These are phyloP conservation scores for Viola odorata DNA, from an alignment of 345 rosid genomes.

Conservation along the genomic window DNA sequence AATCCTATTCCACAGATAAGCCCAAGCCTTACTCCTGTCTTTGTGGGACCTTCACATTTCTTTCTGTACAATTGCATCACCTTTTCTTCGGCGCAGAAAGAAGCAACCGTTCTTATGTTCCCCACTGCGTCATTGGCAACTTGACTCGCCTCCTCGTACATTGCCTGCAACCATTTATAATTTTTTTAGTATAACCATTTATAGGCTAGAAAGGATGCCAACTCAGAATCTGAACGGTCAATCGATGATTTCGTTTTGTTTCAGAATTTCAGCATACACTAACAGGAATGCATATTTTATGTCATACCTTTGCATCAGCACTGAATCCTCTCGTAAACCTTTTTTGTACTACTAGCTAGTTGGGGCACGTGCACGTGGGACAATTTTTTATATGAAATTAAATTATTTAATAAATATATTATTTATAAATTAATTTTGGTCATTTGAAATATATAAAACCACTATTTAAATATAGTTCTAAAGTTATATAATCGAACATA, in stretches of 20 bases:
- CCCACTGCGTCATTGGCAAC: conserved; percentile 29
- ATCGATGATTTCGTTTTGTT: neutral
- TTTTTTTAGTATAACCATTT: neutral
- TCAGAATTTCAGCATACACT: too few relatives aligned
- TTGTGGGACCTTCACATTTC: conserved; percentile 33
- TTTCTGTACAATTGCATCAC: conserved; percentile 22
- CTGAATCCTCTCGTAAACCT: neutral
- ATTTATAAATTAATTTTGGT: too few relatives aligned
- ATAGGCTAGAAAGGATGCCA: too few relatives aligned
- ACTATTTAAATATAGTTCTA: too few relatives aligned
- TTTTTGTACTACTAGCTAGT: neutral
- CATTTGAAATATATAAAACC: too few relatives aligned
- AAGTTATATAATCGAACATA: too few relatives aligned
- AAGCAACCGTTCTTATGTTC: conserved; percentile 31
- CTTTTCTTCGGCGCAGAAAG: conserved; percentile 30
- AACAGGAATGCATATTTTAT: too few relatives aligned
- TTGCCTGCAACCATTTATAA: neutral
- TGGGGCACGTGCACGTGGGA: too few relatives aligned
- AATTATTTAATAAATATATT: too few relatives aligned
- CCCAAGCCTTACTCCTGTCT: conserved; percentile 30
- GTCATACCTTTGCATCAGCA: neutral
- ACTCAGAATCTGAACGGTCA: too few relatives aligned
- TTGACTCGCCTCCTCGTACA: conserved; percentile 18
- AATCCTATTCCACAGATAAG: conserved; percentile 31
- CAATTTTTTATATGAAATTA: too few relatives aligned